These are phyloP conservation scores for Fusarium nygamai DNA, from an alignment of 2,329 filamentous ascomycete genomes.

Conservation along the genomic window DNA sequence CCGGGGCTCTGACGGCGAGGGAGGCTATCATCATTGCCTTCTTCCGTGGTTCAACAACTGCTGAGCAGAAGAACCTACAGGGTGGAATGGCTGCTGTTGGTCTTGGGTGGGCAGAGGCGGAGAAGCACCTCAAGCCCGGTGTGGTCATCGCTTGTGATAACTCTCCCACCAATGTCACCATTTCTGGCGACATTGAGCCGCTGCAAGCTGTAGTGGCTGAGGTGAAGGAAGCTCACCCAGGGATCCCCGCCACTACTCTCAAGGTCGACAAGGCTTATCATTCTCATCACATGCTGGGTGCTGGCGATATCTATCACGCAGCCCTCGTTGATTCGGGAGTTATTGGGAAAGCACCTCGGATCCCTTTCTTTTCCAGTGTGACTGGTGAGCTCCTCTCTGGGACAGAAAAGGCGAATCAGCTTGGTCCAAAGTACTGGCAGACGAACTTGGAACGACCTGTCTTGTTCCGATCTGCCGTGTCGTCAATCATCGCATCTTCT, in stretches of 20 bases:
- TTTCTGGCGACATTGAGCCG: constrained; percentile 45
- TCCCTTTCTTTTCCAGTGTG: background rate
- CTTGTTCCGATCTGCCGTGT: constrained; percentile 33
- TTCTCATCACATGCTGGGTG: constrained; percentile 49
- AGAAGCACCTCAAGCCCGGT: constrained; percentile 32
- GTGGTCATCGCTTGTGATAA: constrained; percentile 52
- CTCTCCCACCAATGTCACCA: constrained; percentile 48
- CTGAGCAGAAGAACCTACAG: background rate
- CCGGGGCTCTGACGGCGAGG: constrained; percentile 49
- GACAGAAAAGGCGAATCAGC: background rate
- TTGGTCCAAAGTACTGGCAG: constrained; percentile 41
- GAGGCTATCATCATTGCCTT: constrained; percentile 54
- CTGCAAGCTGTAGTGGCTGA: constrained; percentile 42
- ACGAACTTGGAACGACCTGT: constrained; percentile 46
- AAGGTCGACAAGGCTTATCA: constrained; percentile 55
- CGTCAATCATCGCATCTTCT: background rate
- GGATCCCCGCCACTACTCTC: constrained; percentile 46
- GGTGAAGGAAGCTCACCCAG: constrained; percentile 44
- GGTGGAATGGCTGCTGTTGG: constrained; percentile 55
- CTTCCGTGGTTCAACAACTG: constrained; percentile 47
- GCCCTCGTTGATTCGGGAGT: background rate
- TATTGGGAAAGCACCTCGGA: background rate
- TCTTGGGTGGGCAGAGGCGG: constrained; percentile 43
- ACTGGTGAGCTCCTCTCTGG: background rate
- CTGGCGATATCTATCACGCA: background rate